Evolutionary conservation across 768 basidiomycete species (phyloP).

Genomic region (Ephemerocybe angulata): DNA sequence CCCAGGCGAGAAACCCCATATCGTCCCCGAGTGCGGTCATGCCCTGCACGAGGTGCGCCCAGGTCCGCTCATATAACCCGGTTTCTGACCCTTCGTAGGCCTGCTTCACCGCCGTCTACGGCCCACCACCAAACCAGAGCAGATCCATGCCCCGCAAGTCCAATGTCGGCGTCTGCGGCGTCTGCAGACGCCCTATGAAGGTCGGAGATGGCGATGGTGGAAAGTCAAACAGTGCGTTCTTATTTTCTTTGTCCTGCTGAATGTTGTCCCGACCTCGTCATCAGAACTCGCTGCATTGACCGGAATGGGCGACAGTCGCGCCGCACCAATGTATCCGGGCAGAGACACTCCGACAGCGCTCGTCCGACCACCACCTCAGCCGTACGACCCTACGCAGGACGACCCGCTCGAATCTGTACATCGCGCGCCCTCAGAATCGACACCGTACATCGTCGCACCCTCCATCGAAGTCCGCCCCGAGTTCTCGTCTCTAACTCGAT

Average conservation of each 20-base stretch:
- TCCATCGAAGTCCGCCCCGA: conserved; percentile 93
- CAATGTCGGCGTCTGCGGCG: conserved; percentile 92
- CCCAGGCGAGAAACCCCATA: conserved; percentile 95
- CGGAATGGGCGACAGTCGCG: conserved; percentile 70
- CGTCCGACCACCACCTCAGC: conserved; percentile 32
- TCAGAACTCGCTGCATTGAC: conserved; percentile 92
- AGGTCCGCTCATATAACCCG: conserved; percentile 12
- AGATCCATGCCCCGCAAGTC: conserved; percentile 61
- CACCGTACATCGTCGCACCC: conserved; percentile 81
- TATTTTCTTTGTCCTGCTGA: conserved; percentile 8
- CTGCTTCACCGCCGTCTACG: conserved; percentile 96
- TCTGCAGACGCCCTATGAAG: conserved; percentile 96
- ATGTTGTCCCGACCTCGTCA: conserved; percentile 1
- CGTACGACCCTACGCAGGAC: conserved; percentile 76
- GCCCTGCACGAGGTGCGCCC: conserved; percentile 83
- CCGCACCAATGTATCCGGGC: conserved; percentile 61
- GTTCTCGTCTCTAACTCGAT: conserved; percentile 76
- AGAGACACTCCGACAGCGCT: conserved; percentile 54
- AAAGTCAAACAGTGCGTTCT: conserved; percentile 82
- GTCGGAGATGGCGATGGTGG: conserved; percentile 83
- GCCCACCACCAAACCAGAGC: conserved; percentile 67
- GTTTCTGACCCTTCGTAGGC: conserved; percentile 48
- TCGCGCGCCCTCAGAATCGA: conserved; percentile 47
- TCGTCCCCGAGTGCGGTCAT: conserved; percentile 97
- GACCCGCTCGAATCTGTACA: conserved; percentile 70